A percentile compares a stretch with the other conserved stretches of the same genome.
These are phyloP conservation scores for Plantago coronopus DNA, from an alignment of 305 asterid species.

Conservation along the genomic window DNA sequence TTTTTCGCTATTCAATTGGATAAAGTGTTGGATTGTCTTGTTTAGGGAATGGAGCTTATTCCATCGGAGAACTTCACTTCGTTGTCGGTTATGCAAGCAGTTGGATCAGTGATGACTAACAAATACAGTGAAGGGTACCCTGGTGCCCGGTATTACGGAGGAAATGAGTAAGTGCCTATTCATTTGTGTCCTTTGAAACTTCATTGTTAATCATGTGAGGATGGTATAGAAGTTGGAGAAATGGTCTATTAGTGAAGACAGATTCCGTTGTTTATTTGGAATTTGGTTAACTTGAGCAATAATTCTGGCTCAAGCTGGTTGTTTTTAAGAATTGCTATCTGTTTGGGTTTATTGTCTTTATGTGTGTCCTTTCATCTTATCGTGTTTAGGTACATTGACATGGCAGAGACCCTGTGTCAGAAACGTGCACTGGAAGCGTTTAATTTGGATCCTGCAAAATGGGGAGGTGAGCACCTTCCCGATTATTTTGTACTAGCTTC, in stretches of 20 bases:
- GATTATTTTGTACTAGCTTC: neutral
- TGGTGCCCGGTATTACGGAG: conserved; percentile 83
- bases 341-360: neutral
- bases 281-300: neutral
- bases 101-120: conserved; percentile 82
- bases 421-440: conserved; percentile 82
- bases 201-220: neutral
- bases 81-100: conserved; percentile 77
- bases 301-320: neutral
- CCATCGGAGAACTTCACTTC: conserved; percentile 84
- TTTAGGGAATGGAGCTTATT: conserved; percentile 70
- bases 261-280: too few relatives aligned
- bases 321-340: neutral
- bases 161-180: conserved; percentile 54
- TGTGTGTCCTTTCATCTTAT: conserved; percentile 3
- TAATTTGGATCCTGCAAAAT: conserved; percentile 65
- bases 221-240: neutral
- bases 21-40: conserved; percentile 2
- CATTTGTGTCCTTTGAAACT: neutral
- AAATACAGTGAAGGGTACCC: conserved; percentile 88
- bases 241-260: too few relatives aligned
- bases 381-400: conserved; percentile 71
- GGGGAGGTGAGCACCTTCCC: conserved; percentile 65
- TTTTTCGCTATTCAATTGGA: neutral
- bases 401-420: conserved; percentile 91